Percentiles rank a stretch among this genome's conserved stretches.
These are phyloP conservation scores for Verticillium longisporum DNA, from an alignment of 2,329 filamentous ascomycete genomes.

Conservation along the genomic window DNA sequence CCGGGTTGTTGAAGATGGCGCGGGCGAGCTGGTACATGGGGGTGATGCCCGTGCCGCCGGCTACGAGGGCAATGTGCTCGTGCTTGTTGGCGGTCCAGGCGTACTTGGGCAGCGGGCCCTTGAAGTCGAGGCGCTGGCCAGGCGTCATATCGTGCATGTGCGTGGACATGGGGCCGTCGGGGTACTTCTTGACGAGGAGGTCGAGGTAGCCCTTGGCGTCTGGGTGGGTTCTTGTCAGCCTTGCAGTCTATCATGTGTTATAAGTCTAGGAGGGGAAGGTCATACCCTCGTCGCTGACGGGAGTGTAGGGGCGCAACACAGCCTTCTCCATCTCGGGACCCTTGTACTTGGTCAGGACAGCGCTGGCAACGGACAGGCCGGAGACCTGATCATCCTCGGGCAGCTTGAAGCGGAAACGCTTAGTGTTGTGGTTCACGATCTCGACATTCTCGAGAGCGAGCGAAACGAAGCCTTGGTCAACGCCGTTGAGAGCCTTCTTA, in stretches of 20 bases:
- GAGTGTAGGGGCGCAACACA: constrained; percentile 87
- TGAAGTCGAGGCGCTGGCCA: constrained; percentile 80
- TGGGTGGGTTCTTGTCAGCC: constrained; percentile 23
- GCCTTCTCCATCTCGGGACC: constrained; percentile 76
- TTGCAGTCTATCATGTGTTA: not conserved
- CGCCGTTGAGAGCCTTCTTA: constrained; percentile 62
- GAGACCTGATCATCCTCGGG: constrained; percentile 79
- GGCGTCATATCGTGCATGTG: constrained; percentile 79
- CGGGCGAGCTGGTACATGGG: constrained; percentile 95
- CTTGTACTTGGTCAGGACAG: constrained; percentile 88
- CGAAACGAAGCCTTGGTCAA: constrained; percentile 82
- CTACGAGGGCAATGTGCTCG: constrained; percentile 76
- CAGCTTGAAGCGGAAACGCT: constrained; percentile 82
- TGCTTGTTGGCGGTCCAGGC: constrained; percentile 88
- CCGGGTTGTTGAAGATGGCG: constrained; percentile 90
- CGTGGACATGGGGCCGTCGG: constrained; percentile 82
- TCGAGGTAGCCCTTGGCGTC: constrained; percentile 76
- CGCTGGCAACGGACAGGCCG: constrained; percentile 76
- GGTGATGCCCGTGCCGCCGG: constrained; percentile 95
- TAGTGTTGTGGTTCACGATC: constrained; percentile 87
- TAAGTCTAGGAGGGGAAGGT: not conserved
- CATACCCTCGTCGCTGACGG: constrained; percentile 76
- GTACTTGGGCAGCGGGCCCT: constrained; percentile 95
- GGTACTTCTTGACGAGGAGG: constrained; percentile 87
- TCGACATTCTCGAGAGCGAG: constrained; percentile 75